A percentile compares a stretch with the other conserved stretches of the same genome.
Conservation (phyloP, 148 eudicot species). For the Tetragonia tetragonoides region DNA sequence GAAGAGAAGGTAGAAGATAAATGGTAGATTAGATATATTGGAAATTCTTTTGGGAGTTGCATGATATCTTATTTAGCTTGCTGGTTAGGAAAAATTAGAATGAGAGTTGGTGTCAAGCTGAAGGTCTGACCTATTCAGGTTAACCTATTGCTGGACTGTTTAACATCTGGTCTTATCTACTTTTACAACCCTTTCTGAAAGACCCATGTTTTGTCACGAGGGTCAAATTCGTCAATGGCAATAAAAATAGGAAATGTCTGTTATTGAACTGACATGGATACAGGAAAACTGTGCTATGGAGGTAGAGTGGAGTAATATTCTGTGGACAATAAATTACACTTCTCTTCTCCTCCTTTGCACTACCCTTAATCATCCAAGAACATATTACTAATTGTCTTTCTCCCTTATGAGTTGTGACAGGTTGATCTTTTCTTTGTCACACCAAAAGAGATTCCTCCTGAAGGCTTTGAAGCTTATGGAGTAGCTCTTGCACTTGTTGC, state of each 20-base stretch:
- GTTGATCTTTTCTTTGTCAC: constrained; percentile 87
- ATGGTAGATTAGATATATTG: not conserved
- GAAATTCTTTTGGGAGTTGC: not conserved
- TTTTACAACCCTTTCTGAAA: not conserved
- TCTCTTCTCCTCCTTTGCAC: not conserved
- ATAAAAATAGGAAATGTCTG: not conserved
- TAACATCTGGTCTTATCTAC: not conserved
- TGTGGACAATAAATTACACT: not conserved
- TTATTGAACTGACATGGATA: not conserved
- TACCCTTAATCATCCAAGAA: not conserved
- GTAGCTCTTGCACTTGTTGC: constrained; percentile 96
- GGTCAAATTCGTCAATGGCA: not conserved
- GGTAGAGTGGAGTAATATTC: not conserved
- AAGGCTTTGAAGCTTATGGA: constrained; percentile 91
- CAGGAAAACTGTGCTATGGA: not conserved
- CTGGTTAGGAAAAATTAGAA: not conserved
- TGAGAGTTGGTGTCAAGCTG: no score
- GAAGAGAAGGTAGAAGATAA: not conserved
- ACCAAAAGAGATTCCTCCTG: constrained; percentile 88
- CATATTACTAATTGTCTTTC: not conserved
- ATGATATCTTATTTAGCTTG: not conserved
- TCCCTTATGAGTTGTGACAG: constrained; percentile 32
- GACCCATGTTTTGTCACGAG: not conserved
- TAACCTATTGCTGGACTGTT: not conserved
- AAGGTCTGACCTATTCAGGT: no score